Base-by-base conservation (phyloP, 352 stramenopile genomes). In the Globisporangium orthogonon region DNA sequence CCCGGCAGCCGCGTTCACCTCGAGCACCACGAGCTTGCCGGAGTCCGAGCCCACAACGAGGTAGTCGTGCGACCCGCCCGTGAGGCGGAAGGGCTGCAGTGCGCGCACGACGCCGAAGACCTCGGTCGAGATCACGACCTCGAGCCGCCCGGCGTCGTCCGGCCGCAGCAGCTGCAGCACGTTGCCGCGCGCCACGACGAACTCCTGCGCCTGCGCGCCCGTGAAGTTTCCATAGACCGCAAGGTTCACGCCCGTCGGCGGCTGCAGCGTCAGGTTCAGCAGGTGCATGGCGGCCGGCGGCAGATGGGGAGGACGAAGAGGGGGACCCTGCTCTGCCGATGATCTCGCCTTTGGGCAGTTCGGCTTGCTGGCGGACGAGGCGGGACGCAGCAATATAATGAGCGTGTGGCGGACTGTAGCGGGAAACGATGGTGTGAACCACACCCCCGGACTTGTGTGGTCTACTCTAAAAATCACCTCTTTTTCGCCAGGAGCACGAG, bases 31-130 rank as follows among this genome's bases (percentile, higher is more conserved):
- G 51, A 99, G 78, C 67, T 96, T 97, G 50, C 97, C 97, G 17
- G 91, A 89, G 78, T 99, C 97, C 14, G 92, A 97, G 9, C 89
- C 95, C 6, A 99, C 84, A 0, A 98, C 94, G 14, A 99, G 55
- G 58, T 98, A 98, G 74, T 99, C 97, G 49, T 97, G 94, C 31
- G 87, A 75, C 58, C 85, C 78, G 14, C 83, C 85, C 5, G 84
- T 92, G 29, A 96, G 61, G 6, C 82, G 81, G 64, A 99, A 97
- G 17, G 92, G 71, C 50, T 86, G 67, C 18, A 99, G 63, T n/a
- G 84, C 87, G 6, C 97, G 87, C 17, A 99, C 83, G 39, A 97
- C 81, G 49, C 83, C 91, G 60, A 98, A 98, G 3, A 92, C 81
- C 56, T 96, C 76, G 17, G 80, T 92, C 14, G 75, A 86, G 50